A percentile compares a stretch with the other conserved stretches of the same genome.
These are phyloP conservation scores for Scheffersomyces titani DNA, from an alignment of 1,139 yeast species.

Conservation along the genomic window DNA sequence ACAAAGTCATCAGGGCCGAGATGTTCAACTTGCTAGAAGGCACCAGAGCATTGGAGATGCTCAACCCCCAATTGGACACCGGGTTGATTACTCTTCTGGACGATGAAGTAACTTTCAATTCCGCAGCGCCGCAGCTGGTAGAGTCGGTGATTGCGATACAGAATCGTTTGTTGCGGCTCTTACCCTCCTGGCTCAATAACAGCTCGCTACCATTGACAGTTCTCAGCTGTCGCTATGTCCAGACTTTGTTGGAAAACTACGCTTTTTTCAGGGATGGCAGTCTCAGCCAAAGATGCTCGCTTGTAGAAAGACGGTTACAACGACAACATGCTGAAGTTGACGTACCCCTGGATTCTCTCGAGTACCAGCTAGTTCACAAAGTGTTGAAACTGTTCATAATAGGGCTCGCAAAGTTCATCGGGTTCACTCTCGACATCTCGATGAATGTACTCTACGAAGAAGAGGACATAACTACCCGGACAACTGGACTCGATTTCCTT, in stretches of 20 bases:
- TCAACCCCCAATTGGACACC: slow-evolving; percentile 65
- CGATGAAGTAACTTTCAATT: slow-evolving; percentile 43
- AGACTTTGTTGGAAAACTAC: slow-evolving; percentile 50
- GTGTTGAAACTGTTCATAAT: slow-evolving; percentile 49
- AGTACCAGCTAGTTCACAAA: slow-evolving; percentile 39
- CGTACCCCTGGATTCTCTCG: slow-evolving; percentile 4
- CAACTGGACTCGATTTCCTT: slow-evolving; percentile 52
- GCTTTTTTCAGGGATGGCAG: not conserved
- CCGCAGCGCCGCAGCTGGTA: slow-evolving; percentile 30
- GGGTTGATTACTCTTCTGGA: slow-evolving; percentile 47
- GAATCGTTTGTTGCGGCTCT: slow-evolving; percentile 43
- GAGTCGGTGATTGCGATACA: slow-evolving; percentile 46
- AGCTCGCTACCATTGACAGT: slow-evolving; percentile 64
- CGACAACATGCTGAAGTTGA: not conserved
- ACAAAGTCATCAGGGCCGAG: slow-evolving; percentile 52
- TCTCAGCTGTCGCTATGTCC: slow-evolving; percentile 65
- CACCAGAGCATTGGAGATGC: slow-evolving; percentile 70
- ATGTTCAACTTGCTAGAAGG: slow-evolving; percentile 67
- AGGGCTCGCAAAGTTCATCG: slow-evolving; percentile 56
- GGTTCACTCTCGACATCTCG: slow-evolving; percentile 49
- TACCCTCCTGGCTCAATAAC: slow-evolving; percentile 61
- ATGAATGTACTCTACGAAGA: slow-evolving; percentile 71
- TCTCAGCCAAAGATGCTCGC: not conserved
- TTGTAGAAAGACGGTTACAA: not conserved
- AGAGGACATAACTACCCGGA: slow-evolving; percentile 69